phyloP scores from a whole-genome alignment of 1,139 yeast genomes.

The Candida sojae region DNA sequence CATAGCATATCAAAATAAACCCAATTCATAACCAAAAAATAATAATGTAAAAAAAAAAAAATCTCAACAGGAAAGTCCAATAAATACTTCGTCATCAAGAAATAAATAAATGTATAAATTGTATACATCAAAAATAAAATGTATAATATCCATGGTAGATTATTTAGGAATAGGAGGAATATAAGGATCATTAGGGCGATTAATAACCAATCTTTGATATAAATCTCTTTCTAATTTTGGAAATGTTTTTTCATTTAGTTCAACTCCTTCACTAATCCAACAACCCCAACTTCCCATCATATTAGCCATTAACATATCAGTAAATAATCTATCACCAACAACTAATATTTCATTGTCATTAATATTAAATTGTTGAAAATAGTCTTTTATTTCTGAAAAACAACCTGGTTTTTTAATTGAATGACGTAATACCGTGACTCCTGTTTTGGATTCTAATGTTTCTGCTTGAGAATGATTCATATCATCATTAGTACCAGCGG shows the following conservation, averaged over 20 bases:
- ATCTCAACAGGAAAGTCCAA: neutral
- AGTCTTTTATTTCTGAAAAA: constrained; percentile 62
- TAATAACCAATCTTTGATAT: constrained; percentile 30
- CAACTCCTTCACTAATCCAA: constrained; percentile 83
- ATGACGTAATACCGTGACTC: constrained; percentile 79
- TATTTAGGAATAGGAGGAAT: constrained; percentile 28
- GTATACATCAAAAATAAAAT: neutral
- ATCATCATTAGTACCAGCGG: constrained; percentile 91
- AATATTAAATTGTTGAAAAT: constrained; percentile 52
- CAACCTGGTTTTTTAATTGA: constrained; percentile 90
- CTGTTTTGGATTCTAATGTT: constrained; percentile 64
- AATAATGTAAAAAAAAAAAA: neutral
- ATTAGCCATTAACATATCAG: constrained; percentile 93
- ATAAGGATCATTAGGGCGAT: constrained; percentile 22
- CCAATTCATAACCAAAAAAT: neutral
- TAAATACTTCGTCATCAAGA: neutral
- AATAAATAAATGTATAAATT: neutral
- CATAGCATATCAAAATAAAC: neutral
- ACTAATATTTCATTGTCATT: constrained; percentile 72
- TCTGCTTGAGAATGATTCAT: constrained; percentile 59
- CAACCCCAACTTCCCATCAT: constrained; percentile 86
- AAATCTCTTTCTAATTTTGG: constrained; percentile 55
- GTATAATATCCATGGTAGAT: neutral
- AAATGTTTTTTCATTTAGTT: constrained; percentile 48
- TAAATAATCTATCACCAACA: constrained; percentile 86